Evolutionary conservation across 805 yeast genomes (phyloP).

Genomic region (Candida adriatica): DNA sequence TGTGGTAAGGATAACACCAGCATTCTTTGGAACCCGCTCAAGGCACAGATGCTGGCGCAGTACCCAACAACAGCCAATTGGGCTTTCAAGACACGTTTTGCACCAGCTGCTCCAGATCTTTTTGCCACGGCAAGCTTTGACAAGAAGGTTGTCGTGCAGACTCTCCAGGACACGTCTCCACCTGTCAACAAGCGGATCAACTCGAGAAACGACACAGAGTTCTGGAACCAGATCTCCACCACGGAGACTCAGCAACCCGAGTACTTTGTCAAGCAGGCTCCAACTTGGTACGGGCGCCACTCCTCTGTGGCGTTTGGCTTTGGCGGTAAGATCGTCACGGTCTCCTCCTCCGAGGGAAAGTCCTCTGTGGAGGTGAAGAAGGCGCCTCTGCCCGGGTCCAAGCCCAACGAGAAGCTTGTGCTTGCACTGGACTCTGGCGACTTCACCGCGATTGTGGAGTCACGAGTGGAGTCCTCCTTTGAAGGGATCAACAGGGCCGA

Average conservation of each 20-base stretch:
- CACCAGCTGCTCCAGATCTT: conserved; percentile 81
- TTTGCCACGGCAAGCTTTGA: conserved; percentile 88
- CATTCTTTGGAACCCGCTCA: conserved; percentile 81
- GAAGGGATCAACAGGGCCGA: conserved; percentile 44
- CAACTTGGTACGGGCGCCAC: conserved; percentile 78
- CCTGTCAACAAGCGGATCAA: conserved; percentile 39
- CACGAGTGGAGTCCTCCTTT: conserved; percentile 37
- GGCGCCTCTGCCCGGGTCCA: conserved; percentile 29
- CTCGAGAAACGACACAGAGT: conserved; percentile 58
- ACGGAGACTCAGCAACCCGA: conserved; percentile 69
- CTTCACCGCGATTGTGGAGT: conserved; percentile 46
- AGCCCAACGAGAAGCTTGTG: conserved; percentile 35
- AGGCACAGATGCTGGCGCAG: conserved; percentile 68
- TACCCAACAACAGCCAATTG: conserved; percentile 92
- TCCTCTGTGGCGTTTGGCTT: conserved; percentile 80
- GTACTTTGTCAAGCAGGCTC: conserved; percentile 71
- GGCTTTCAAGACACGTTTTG: conserved; percentile 86
- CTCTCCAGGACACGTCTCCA: conserved; percentile 80
- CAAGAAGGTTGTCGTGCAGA: conserved; percentile 72
- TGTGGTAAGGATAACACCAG: conserved; percentile 90
- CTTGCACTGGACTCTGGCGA: conserved; percentile 52
- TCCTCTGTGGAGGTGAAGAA: conserved; percentile 38
- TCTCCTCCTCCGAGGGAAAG: conserved; percentile 35
- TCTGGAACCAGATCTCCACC: conserved; percentile 74
- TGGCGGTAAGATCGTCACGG: conserved; percentile 79